These are phyloP conservation scores for Aplosporella prunicola DNA, from an alignment of 2,329 filamentous ascomycete species.

Conservation along the genomic window DNA sequence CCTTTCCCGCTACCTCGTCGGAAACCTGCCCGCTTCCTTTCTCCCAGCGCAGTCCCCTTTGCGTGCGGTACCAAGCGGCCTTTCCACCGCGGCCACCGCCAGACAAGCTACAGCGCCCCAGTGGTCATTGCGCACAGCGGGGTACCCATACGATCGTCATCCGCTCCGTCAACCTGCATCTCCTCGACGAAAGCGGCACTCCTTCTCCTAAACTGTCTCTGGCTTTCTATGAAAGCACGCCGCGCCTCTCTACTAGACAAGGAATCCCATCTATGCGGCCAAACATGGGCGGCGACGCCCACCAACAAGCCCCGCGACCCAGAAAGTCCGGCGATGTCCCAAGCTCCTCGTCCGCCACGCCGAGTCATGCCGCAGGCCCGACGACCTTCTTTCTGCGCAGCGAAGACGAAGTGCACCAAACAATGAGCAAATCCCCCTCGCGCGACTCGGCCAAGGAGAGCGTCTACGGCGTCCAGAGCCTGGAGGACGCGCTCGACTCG, in stretches of 20 bases:
- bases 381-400: constrained; percentile 53
- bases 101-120: constrained; percentile 8
- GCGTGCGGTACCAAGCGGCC: too few species aligned
- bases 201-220: too few species aligned
- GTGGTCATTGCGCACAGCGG: constrained; percentile 10
- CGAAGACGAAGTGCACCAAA: constrained; percentile 40
- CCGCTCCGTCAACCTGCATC: constrained; percentile 1
- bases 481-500: constrained; percentile 43
- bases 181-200: constrained; percentile 7
- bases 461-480: constrained; percentile 48
- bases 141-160: constrained; percentile 10
- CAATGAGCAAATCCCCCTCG: constrained; percentile 9
- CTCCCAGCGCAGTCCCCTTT: too few species aligned
- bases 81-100: constrained; percentile 10
- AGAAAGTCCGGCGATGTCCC: constrained; percentile 30
- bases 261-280: constrained; percentile 31
- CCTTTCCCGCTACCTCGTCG: too few species aligned
- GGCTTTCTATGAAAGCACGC: too few species aligned
- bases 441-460: constrained; percentile 28
- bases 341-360: background rate
- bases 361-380: constrained; percentile 30
- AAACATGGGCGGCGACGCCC: constrained; percentile 26
- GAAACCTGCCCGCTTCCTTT: too few species aligned
- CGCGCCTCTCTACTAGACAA: too few species aligned
- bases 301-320: constrained; percentile 21